phyloP scores from a whole-genome alignment of 1,284 basidiomycete species.

The Neotropicomus parvogracilis region DNA sequence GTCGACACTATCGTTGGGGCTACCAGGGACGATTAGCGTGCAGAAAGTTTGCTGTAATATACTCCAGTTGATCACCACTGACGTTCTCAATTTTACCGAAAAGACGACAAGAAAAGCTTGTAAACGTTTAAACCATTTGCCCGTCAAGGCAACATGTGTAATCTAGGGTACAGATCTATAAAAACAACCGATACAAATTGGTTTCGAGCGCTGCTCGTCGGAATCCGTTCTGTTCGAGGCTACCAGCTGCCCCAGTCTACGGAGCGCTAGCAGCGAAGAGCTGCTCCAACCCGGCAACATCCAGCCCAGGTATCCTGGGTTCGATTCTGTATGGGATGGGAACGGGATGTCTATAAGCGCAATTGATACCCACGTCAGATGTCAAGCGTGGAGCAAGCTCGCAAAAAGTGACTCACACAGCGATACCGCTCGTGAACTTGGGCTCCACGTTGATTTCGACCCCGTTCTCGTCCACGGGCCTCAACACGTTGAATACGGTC shows the following conservation, averaged over 20 bases:
- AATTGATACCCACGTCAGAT: background rate
- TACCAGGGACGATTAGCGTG: too few relatives aligned
- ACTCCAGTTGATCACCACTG: too few relatives aligned
- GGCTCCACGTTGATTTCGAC: background rate
- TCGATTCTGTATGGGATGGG: conserved; percentile 12
- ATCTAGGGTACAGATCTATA: too few relatives aligned
- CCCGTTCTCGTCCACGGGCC: background rate
- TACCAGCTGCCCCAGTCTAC: background rate
- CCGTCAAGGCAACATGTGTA: too few relatives aligned
- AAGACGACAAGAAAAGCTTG: too few relatives aligned
- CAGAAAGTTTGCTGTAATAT: too few relatives aligned
- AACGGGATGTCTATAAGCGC: conserved; percentile 6
- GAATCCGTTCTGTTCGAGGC: too few relatives aligned
- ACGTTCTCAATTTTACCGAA: too few relatives aligned
- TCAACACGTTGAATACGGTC: background rate
- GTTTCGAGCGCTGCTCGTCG: too few relatives aligned
- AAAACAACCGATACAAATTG: too few relatives aligned
- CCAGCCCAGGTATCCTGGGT: conserved; percentile 10
- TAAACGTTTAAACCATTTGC: too few relatives aligned
- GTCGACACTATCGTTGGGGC: background rate
- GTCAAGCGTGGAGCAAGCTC: too few relatives aligned
- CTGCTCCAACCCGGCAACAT: conserved; percentile 6
- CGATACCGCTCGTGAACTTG: background rate
- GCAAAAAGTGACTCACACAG: background rate
- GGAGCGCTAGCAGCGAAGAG: conserved; percentile 4